Base-by-base conservation (phyloP, 352 stramenopile species). In the Pythium folliculosum region DNA sequence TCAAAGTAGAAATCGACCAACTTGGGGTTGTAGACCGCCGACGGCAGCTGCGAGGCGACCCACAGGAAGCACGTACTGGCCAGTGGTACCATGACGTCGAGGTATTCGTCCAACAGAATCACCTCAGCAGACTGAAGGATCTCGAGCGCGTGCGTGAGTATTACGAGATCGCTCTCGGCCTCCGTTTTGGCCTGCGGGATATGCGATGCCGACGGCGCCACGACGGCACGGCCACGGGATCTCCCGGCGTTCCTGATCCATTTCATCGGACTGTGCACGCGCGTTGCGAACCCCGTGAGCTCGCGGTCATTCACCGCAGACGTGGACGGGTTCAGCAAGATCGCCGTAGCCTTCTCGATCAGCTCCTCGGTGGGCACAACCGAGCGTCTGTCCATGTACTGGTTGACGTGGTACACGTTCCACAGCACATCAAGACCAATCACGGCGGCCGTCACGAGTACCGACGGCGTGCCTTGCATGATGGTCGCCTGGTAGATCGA, bases 1-100 rank as follows among this genome's bases (percentile, higher is more conserved):
- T 12, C 27, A 27, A 77, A 81, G 58, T 89, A 88, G 54, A 90
- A 90, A 9, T 78, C 75, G 8, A 90, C 51, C 40, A 92, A 60
- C 55, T 89, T 88, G 5, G 52, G 19, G 35, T 91, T 77, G 14
- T 76, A 53, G 45, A 90, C 80, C 19, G 78, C 75, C 22, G 84
- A 51, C 1, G 17, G 38, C 5, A 58, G 44, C 17, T 65, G 47
- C 21, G 47, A 57, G 3, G n/a, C 49, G n/a, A 65, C 3, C 5
- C 12, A 14, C 7, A 60, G 21, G 51, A 43, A 60, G 14, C 48
- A 35, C 10, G 23, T 35, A 44, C 48, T 63, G 6, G 43, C 25
- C 9, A 56, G 8, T 9, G 63, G 63, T 1, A 70, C 43, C 13
- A 43, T 35, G 45, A 64, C 45, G 27, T 64, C 63, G 12, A 70